Evolutionary conservation across 1,284 basidiomycete genomes (phyloP).

Genomic region (Amylostereum areolatum): DNA sequence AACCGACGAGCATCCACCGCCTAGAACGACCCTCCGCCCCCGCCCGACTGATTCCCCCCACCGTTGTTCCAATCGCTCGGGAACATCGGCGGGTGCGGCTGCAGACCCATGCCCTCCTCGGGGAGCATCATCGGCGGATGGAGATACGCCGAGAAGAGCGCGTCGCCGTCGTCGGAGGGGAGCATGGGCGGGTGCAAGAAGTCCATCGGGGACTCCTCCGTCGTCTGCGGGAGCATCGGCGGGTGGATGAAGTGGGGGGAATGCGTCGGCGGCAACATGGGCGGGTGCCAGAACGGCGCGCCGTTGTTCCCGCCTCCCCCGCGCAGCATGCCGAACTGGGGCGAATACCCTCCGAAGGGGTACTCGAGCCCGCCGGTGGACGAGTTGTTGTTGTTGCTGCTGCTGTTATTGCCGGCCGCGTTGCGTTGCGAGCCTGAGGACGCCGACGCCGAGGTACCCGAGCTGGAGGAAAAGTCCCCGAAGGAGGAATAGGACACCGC

Average conservation of each 20-base stretch:
- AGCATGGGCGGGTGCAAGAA: slow-evolving; percentile 42
- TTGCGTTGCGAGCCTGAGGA: slow-evolving; percentile 23
- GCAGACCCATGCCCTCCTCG: slow-evolving; percentile 26
- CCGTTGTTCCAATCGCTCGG: slow-evolving; percentile 26
- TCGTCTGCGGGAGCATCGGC: slow-evolving; percentile 52
- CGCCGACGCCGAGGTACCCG: not conserved
- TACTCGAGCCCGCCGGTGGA: slow-evolving; percentile 46
- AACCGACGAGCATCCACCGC: slow-evolving; percentile 9
- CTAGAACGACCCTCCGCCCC: too few species aligned
- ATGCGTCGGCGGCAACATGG: slow-evolving; percentile 27
- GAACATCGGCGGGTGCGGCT: slow-evolving; percentile 34
- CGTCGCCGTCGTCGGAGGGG: slow-evolving; percentile 33
- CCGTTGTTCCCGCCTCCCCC: slow-evolving; percentile 36
- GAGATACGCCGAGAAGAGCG: slow-evolving; percentile 46
- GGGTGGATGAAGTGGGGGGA: slow-evolving; percentile 81
- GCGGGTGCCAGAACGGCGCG: slow-evolving; percentile 48
- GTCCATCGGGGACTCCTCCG: slow-evolving; percentile 42
- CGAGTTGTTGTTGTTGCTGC: slow-evolving; percentile 23
- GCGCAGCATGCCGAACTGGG: slow-evolving; percentile 37
- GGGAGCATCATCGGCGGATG: slow-evolving; percentile 52
- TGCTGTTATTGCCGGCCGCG: slow-evolving; percentile 22
- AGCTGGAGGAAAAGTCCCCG: too few species aligned
- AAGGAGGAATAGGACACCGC: slow-evolving; percentile 24
- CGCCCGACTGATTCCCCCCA: slow-evolving; percentile 9
- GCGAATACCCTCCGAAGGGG: slow-evolving; percentile 33